Conservation (phyloP, 257 asterid species). For the Capsicum pubescens region DNA sequence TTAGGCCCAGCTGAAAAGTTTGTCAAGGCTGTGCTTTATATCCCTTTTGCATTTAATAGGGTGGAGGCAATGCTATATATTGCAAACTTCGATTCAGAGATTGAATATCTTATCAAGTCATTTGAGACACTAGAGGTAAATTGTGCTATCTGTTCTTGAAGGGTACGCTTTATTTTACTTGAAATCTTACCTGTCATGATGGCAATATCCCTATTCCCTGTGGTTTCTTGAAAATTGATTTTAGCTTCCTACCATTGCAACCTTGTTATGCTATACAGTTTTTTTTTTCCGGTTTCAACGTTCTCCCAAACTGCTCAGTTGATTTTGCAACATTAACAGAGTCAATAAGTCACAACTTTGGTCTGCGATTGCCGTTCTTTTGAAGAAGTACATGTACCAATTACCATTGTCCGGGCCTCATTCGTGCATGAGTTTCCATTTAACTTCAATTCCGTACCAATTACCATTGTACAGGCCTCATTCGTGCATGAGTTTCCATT, state of each 20-base stretch:
- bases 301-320: neutral
- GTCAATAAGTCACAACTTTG: neutral
- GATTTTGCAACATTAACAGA: neutral
- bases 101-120: constrained; percentile 75
- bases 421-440: neutral
- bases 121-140: constrained; percentile 80
- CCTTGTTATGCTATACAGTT: neutral
- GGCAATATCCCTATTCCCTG: neutral
- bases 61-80: constrained; percentile 82
- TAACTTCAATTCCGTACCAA: neutral
- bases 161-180: neutral
- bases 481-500: neutral
- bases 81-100: constrained; percentile 68
- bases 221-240: neutral
- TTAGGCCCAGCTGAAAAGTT: constrained; percentile 81
- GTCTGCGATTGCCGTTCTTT: neutral
- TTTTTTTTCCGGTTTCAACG: neutral
- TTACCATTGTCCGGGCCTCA: neutral
- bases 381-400: neutral
- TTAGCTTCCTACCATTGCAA: constrained; percentile 1
- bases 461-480: neutral
- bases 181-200: neutral
- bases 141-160: neutral
- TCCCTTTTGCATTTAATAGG: constrained; percentile 85
- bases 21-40: constrained; percentile 68